phyloP scores from a whole-genome alignment of 306 rosid species.

The Clitoria ternatea region DNA sequence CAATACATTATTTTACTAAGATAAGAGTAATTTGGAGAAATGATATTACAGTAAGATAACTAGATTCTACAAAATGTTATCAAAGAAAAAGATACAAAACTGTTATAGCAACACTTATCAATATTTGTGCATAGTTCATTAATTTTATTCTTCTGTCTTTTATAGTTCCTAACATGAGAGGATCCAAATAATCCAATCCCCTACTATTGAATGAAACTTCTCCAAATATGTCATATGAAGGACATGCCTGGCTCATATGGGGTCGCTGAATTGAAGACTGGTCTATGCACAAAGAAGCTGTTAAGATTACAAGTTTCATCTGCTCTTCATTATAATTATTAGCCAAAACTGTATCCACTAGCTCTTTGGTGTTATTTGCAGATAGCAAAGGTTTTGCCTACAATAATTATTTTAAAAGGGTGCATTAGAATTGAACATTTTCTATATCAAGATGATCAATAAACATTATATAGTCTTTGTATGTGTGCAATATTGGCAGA shows the following conservation, averaged over 20 bases:
- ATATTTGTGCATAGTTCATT: no score
- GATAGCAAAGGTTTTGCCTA: constrained; percentile 90
- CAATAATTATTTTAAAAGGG: not conserved
- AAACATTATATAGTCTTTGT: not conserved
- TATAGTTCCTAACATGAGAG: no score
- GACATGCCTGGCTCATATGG: constrained; percentile 71
- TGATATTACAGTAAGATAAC: no score
- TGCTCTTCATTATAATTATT: constrained; percentile 54
- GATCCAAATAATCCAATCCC: no score
- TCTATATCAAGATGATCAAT: not conserved
- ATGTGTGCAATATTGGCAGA: not conserved
- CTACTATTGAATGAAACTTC: not conserved
- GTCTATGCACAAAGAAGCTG: constrained; percentile 72
- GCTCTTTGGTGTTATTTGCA: constrained; percentile 40
- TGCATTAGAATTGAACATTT: constrained; percentile 2
- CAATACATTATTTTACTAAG: not conserved
- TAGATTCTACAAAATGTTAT: no score
- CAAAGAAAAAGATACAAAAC: no score
- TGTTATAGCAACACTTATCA: no score
- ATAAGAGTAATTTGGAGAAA: not conserved
- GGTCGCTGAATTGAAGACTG: constrained; percentile 77
- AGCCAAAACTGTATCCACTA: constrained; percentile 61
- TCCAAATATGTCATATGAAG: not conserved
- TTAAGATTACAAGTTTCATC: constrained; percentile 47
- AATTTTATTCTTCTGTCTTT: no score